Evolutionary conservation across 805 yeast species (phyloP), one percentile per base, ranked within the genome.

Genomic region (Komagataella populi): DNA sequence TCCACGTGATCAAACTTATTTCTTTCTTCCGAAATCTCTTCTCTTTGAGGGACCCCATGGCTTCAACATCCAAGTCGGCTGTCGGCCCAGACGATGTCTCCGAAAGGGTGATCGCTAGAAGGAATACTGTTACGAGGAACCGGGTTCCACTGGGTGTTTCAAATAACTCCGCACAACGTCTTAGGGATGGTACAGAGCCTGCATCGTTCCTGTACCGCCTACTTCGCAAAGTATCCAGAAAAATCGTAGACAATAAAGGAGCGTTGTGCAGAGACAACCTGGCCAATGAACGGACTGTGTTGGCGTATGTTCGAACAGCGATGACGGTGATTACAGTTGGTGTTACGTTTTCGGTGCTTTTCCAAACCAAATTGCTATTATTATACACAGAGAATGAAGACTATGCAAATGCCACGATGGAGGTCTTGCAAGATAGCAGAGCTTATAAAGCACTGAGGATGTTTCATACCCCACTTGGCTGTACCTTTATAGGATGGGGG

Each of bases 231-330:
- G 14, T 30, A 10, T 30, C 14, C 10, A 30, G 39, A 14, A 30
- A 30, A 14, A 30, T 10, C 6, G 14, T 30, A 30, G 39, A 30
- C 14, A 30, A 30, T 30, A 30, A 30, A 5, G 39, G 39, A 7
- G 39, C 39, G 3, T 6, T 30, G 5, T 30, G 39, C 39, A 30
- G 39, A 50, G 20, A 53, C 47, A n/a, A 57, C 55, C 69, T 80
- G 66, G 81, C 86, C 6, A 80, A 79, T 56, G 85, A 81, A 56
- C 64, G 86, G 54, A 80, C 85, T 1, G 71, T 74, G 44, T 60
- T 81, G 8, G 84, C 85, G 0, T 81, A 83, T 76, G 56, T 76
- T 12, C 66, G 85, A 49, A 80, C 85, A 0, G 69, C 80, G 1
- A 57, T 80, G 23, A 72, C 74, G 20, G 68, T 79, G 50, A 64